Percentiles rank a stretch among this genome's conserved stretches.
Conservation (phyloP, 306 rosid genomes). For the Prunus dulcis region DNA sequence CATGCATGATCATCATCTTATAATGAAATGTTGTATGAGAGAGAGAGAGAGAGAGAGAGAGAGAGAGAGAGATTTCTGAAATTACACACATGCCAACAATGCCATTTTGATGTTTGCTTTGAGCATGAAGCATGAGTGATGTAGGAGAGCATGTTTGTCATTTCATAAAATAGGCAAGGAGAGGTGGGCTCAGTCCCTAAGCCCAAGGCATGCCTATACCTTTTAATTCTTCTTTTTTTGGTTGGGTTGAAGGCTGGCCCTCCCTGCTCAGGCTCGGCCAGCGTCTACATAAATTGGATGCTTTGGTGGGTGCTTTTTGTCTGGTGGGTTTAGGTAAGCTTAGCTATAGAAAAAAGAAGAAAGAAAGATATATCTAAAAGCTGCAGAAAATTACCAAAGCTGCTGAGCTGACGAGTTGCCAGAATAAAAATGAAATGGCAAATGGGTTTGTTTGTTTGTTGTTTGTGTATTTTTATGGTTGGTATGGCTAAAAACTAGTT, state of each 20-base stretch:
- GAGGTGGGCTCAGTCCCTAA: not conserved
- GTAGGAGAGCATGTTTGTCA: constrained; percentile 19
- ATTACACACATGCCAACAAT: not conserved
- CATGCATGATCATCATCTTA: not conserved
- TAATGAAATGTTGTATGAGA: no score
- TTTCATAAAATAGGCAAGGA: not conserved
- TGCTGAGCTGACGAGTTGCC: constrained; percentile 8
- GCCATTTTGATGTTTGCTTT: not conserved
- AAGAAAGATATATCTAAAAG: constrained; percentile 34
- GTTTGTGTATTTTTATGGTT: constrained; percentile 24
- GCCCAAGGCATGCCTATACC: not conserved
- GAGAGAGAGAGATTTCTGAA: not conserved
- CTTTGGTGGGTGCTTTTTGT: constrained; percentile 42
- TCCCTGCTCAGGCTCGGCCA: not conserved
- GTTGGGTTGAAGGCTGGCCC: not conserved
- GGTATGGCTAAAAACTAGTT: constrained; percentile 32
- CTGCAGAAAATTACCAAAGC: constrained; percentile 26
- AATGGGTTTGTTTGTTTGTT: constrained; percentile 17
- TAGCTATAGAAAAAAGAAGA: not conserved
- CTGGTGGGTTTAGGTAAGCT: constrained; percentile 11
- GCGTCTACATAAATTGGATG: constrained; percentile 4
- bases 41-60: not conserved
- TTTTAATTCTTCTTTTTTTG: not conserved
- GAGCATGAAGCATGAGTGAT: not conserved
- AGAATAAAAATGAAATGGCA: constrained; percentile 16